Conservation (phyloP, 23 red algal genomes). For the Gracilaria gracilis region DNA sequence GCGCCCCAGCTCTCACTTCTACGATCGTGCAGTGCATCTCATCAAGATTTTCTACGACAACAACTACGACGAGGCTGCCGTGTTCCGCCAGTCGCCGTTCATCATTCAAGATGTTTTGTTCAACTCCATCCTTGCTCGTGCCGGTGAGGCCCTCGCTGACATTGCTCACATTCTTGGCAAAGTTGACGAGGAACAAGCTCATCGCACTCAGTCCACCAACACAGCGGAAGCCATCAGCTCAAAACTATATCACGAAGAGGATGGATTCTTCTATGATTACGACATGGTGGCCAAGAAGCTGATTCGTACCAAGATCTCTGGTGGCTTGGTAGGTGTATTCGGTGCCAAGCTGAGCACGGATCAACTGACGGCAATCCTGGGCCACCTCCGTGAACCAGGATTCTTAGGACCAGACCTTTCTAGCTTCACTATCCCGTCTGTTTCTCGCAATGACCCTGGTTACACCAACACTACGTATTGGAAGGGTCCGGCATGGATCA, state of each 20-base stretch:
- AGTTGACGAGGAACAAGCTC: background rate
- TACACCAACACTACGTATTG: slow-evolving; percentile 66
- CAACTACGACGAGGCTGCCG: slow-evolving; percentile 47
- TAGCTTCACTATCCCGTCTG: slow-evolving; percentile 45
- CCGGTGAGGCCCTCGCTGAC: slow-evolving; percentile 56
- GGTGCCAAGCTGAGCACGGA: slow-evolving; percentile 30
- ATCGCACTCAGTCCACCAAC: slow-evolving; percentile 9
- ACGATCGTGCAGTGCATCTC: slow-evolving; percentile 67
- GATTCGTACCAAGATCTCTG: slow-evolving; percentile 50
- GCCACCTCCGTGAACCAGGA: slow-evolving; percentile 10
- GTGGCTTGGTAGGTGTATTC: slow-evolving; percentile 55
- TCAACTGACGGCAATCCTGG: slow-evolving; percentile 21
- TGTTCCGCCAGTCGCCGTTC: slow-evolving; percentile 50
- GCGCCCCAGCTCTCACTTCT: slow-evolving; percentile 56
- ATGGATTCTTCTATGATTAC: slow-evolving; percentile 59
- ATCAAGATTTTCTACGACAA: slow-evolving; percentile 72
- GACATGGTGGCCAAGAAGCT: slow-evolving; percentile 49
- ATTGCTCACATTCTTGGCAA: slow-evolving; percentile 65
- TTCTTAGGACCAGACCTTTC: slow-evolving; percentile 48
- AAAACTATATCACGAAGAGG: slow-evolving; percentile 46
- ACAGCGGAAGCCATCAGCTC: slow-evolving; percentile 44
- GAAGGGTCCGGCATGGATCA: slow-evolving; percentile 73
- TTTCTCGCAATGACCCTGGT: slow-evolving; percentile 37
- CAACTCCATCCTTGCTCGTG: slow-evolving; percentile 66
- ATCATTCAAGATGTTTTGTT: slow-evolving; percentile 64